Conservation (phyloP, 306 rosid species). For the Pterocarpus macrocarpus region DNA sequence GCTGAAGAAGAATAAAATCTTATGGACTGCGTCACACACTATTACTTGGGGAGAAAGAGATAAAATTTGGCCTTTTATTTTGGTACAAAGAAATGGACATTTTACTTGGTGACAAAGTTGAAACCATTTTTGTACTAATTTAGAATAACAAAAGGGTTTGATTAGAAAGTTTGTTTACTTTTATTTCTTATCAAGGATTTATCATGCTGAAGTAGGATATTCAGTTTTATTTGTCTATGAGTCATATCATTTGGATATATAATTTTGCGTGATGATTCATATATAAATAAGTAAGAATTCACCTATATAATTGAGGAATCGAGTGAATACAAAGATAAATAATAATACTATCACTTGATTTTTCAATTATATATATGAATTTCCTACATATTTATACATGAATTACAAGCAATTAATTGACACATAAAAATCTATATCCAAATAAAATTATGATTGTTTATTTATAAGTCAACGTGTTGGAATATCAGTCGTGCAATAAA, state of each 20-base stretch:
- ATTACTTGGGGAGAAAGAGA: slow-evolving; percentile 14
- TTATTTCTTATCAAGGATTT: not conserved
- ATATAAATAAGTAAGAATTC: no score
- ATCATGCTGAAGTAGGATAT: not conserved
- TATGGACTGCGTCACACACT: slow-evolving; percentile 18
- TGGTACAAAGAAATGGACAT: not conserved
- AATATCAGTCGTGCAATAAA: not conserved
- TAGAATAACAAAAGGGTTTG: slow-evolving; percentile 12
- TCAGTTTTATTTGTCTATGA: not conserved
- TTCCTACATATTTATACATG: no score
- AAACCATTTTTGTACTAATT: not conserved
- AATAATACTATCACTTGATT: no score
- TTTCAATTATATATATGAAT: no score
- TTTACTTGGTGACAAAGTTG: slow-evolving; percentile 14
- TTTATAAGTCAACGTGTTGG: not conserved
- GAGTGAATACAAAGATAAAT: no score
- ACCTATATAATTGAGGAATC: no score
- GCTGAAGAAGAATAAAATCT: slow-evolving; percentile 31
- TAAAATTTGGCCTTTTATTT: not conserved
- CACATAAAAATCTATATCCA: no score
- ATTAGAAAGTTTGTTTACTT: slow-evolving; percentile 26
- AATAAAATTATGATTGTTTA: no score
- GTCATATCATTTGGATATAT: no score
- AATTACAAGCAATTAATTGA: no score
- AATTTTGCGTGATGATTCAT: no score